A percentile compares a stretch with the other conserved stretches of the same genome.
Conservation (phyloP, 768 basidiomycete genomes). For the Cyclocybe cylindracea region DNA sequence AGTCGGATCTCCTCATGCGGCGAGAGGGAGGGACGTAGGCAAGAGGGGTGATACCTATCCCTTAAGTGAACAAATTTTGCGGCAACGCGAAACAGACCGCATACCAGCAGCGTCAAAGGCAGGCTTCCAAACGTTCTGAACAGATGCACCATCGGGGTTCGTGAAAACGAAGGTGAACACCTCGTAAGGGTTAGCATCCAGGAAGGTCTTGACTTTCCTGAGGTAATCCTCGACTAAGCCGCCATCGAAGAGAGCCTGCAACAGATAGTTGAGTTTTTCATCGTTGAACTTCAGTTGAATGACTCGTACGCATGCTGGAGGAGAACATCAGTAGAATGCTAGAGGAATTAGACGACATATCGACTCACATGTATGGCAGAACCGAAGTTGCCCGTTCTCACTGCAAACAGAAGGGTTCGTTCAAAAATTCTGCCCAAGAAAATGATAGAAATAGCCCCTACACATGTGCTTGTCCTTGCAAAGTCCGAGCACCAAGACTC, state of each 20-base stretch:
- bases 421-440: not conserved
- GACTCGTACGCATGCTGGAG: too few species aligned
- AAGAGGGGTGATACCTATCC: conserved; percentile 40
- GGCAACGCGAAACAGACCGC: not conserved
- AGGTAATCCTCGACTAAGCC: conserved; percentile 52
- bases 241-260: conserved; percentile 51
- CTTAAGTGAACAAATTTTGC: not conserved
- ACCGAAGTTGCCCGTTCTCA: conserved; percentile 50
- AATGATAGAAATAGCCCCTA: conserved; percentile 13
- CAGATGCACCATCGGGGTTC: conserved; percentile 58
- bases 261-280: not conserved
- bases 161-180: conserved; percentile 68
- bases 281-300: not conserved
- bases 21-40: conserved; percentile 54
- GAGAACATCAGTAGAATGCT: too few species aligned
- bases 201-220: conserved; percentile 51
- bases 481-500: conserved; percentile 49
- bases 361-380: conserved; percentile 62
- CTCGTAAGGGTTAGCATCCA: conserved; percentile 64
- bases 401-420: conserved; percentile 10
- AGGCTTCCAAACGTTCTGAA: conserved; percentile 50
- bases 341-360: not conserved
- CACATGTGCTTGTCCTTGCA: conserved; percentile 61
- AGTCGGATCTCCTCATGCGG: conserved; percentile 44
- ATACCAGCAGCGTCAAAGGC: conserved; percentile 52